These are phyloP conservation scores for Microglena sp. DNA, from an alignment of 139 green algal genomes.

Conservation along the genomic window DNA sequence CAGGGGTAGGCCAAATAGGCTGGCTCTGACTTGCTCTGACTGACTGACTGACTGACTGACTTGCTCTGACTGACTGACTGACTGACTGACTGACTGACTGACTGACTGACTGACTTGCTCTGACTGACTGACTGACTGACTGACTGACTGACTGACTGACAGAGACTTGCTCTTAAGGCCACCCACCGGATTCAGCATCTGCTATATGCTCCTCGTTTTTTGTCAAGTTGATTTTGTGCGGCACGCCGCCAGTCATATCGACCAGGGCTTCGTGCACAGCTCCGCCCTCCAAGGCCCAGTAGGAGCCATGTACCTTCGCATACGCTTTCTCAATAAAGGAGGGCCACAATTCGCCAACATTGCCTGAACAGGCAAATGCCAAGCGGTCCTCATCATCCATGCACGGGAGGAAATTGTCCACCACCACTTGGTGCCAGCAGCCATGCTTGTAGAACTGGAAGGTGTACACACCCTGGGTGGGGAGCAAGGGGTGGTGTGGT, in stretches of 20 bases:
- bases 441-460: constrained; percentile 61
- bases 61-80: too few species aligned
- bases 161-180: too few species aligned
- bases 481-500: too few species aligned
- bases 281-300: constrained; percentile 31
- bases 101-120: too few species aligned
- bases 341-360: constrained; percentile 46
- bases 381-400: constrained; percentile 8
- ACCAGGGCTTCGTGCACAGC: constrained; percentile 33
- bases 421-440: constrained; percentile 35
- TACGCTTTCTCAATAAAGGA: constrained; percentile 52
- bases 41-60: too few species aligned
- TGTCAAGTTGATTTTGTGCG: constrained; percentile 27
- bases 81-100: too few species aligned
- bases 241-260: constrained; percentile 45
- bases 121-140: too few species aligned
- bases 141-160: too few species aligned
- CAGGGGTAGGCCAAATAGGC: too few species aligned
- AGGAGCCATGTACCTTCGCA: constrained; percentile 51
- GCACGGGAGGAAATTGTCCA: constrained; percentile 31
- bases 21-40: too few species aligned
- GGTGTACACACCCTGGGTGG: constrained; percentile 22
- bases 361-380: constrained; percentile 18
- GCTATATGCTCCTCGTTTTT: neutral
- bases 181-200: too few species aligned